Base-by-base conservation (phyloP, 192 early-diverging fungal genomes). In the Borealophlyctis nickersoniae region DNA sequence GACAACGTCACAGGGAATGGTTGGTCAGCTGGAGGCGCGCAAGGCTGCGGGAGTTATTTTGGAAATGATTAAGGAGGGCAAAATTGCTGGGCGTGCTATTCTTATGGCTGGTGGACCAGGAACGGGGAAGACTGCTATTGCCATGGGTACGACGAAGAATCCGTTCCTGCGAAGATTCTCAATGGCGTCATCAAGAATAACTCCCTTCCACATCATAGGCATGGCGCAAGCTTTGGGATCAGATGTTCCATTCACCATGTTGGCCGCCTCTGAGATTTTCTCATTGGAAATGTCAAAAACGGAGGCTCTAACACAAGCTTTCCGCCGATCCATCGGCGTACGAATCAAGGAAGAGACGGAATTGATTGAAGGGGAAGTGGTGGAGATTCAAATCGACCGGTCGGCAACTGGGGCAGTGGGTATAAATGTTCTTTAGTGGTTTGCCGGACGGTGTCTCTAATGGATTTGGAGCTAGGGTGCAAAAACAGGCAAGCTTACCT, bases 271-370 rank as follows among this genome's bases (percentile, higher is more conserved):
- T 0, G 96, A 99, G 73, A 94, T 99, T 60, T 99, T 97, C 70
- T 97, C 94, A 13, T 80, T 99, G 62, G 96, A 98, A 74, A 97
- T 99, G 92, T 91, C 90, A 63, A 98, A 98, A 70, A 98, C 96
- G 13, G 96, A 99, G 72, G 92, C 95, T 3, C 74, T 99, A 49
- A 98, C 94, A 1, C 96, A 99, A 81, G 96, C 94, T 2, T 96
- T 99, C 71, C 87, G 96, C 58, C 87, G 93, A 48, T 96, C 95
- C 0, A 99, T 99, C 60, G 95, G 93, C 52, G 91, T 99, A 7
- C 81, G 96, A 11, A 99, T 99, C 71, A 99, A 98, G 68, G 96
- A 99, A 74, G 95, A 98, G 72, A 93, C 95, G 23, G 96, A 99
- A 73, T 72, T 98, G 49, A 96, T 99, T 63, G 95, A 99, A 74